These are phyloP conservation scores for Fusarium chlamydosporum DNA, from an alignment of 2,329 filamentous ascomycete species.

Conservation along the genomic window DNA sequence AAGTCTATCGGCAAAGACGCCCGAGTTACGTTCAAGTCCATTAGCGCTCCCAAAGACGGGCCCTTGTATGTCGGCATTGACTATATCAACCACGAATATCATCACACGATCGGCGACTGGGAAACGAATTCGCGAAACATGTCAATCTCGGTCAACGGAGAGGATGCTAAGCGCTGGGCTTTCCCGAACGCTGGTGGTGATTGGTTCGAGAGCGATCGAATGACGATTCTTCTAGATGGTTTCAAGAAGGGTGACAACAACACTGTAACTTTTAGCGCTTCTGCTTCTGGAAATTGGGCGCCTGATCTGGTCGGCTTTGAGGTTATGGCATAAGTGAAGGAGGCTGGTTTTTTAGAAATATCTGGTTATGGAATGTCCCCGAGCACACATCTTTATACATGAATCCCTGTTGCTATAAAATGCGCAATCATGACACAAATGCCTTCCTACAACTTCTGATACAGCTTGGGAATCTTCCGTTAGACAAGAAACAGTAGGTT, in stretches of 20 bases:
- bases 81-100: conserved; percentile 67
- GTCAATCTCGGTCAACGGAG: conserved; percentile 63
- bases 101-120: conserved; percentile 59
- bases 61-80: conserved; percentile 62
- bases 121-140: conserved; percentile 66
- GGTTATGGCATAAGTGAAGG: conserved; percentile 3
- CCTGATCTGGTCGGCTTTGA: conserved; percentile 63
- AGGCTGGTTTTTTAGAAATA: too few species aligned
- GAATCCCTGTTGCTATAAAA: too few species aligned
- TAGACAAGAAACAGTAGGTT: too few species aligned
- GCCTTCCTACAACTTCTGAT: too few species aligned
- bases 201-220: conserved; percentile 64
- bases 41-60: conserved; percentile 51
- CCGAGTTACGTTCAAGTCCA: conserved; percentile 55
- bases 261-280: conserved; percentile 54
- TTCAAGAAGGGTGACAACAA: conserved; percentile 60
- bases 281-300: conserved; percentile 51
- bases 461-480: too few species aligned
- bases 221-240: conserved; percentile 62
- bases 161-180: conserved; percentile 60
- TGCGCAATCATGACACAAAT: too few species aligned
- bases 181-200: conserved; percentile 65
- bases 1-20: conserved; percentile 55
- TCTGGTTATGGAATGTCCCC: too few species aligned
- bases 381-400: too few species aligned